Conservation (phyloP, 495 filamentous ascomycete genomes). For the Beverwykella pulmonaria region DNA sequence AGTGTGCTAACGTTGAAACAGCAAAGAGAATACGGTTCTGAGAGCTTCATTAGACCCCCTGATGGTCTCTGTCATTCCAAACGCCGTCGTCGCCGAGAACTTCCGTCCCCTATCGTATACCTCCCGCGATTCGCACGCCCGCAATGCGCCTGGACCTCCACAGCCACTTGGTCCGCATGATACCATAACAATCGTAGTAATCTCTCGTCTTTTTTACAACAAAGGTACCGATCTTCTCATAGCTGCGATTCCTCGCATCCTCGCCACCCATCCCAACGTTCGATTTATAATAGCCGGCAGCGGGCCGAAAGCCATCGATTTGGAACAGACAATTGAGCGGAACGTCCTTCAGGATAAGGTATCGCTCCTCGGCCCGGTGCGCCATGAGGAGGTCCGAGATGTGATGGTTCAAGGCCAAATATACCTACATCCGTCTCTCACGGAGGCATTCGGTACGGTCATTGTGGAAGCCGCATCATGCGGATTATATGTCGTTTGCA, state of each 20-base stretch:
- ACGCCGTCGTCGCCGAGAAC: constrained; percentile 95
- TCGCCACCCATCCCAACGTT: constrained; percentile 84
- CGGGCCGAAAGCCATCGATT: constrained; percentile 93
- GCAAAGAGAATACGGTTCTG: constrained; percentile 97
- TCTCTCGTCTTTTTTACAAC: constrained; percentile 97
- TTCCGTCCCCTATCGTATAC: constrained; percentile 66
- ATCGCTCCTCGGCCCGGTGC: constrained; percentile 84
- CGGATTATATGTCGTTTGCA: constrained; percentile 94
- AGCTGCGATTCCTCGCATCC: constrained; percentile 88
- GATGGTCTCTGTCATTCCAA: constrained; percentile 97
- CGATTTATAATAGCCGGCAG: constrained; percentile 96
- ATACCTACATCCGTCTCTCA: constrained; percentile 91
- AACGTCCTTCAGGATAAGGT: constrained; percentile 94
- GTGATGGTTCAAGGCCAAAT: constrained; percentile 99
- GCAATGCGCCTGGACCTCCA: constrained; percentile 52
- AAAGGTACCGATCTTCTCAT: constrained; percentile 96
- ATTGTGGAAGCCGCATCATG: constrained; percentile 96
- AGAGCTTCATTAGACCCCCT: constrained; percentile 91
- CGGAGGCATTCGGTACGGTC: constrained; percentile 96
- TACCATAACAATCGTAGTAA: constrained; percentile 92
- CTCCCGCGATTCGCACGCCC: constrained; percentile 37
- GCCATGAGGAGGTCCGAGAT: constrained; percentile 94
- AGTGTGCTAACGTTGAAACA: constrained; percentile 43
- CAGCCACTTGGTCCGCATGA: constrained; percentile 72
- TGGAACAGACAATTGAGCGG: constrained; percentile 96